These are phyloP conservation scores for Penicillium daleae DNA, from an alignment of 495 filamentous ascomycete genomes.

Conservation along the genomic window DNA sequence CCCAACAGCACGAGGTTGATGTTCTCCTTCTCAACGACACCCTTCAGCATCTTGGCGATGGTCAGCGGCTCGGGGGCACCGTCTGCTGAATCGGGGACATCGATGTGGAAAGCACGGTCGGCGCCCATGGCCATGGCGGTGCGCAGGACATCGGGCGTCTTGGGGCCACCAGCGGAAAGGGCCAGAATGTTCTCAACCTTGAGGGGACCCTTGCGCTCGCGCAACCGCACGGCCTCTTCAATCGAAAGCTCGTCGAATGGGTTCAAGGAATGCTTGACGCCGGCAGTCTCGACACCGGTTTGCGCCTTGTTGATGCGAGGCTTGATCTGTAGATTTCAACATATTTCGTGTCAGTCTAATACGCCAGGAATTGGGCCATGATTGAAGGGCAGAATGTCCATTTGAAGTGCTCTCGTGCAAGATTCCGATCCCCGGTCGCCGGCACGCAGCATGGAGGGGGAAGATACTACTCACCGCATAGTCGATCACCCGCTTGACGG, in stretches of 20 bases:
- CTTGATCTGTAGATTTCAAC: constrained; percentile 69
- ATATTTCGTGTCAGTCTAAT: constrained; percentile 9
- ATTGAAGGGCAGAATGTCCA: background rate
- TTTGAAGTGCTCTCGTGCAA: background rate
- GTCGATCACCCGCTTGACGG: constrained; percentile 97
- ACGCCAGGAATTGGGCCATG: background rate
- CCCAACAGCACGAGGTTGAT: constrained; percentile 91
- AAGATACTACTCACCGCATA: constrained; percentile 76
- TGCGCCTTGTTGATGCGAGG: constrained; percentile 95
- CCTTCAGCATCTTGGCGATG: constrained; percentile 84
- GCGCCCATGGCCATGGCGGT: constrained; percentile 99
- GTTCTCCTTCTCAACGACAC: constrained; percentile 77
- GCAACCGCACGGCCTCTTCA: constrained; percentile 92
- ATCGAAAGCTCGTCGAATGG: constrained; percentile 98
- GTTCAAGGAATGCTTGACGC: constrained; percentile 97
- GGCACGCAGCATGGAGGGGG: background rate
- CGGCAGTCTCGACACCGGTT: constrained; percentile 87
- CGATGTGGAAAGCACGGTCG: constrained; percentile 85
- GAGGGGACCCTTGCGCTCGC: constrained; percentile 68
- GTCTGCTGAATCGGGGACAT: constrained; percentile 57
- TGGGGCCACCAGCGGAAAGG: constrained; percentile 83
- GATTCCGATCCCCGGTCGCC: constrained; percentile 20
- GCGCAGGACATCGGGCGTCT: constrained; percentile 82
- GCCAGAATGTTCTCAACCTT: constrained; percentile 87
- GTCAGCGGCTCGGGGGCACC: constrained; percentile 80